Percentiles rank a stretch among this genome's conserved stretches.
These are phyloP conservation scores for Eucalyptus marginata DNA, from an alignment of 345 rosid genomes.

Conservation along the genomic window DNA sequence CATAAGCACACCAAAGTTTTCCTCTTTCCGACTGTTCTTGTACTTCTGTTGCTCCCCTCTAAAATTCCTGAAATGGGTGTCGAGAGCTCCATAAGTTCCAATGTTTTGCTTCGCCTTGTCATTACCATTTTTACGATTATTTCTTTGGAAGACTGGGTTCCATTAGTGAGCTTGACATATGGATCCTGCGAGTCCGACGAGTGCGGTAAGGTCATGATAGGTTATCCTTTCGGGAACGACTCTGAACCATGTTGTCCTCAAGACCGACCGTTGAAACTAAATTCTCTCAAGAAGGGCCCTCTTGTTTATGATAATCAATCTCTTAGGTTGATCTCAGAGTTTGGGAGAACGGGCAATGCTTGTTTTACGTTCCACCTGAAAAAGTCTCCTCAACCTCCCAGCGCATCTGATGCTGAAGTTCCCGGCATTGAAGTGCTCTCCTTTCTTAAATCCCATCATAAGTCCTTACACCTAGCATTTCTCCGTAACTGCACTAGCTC, in stretches of 20 bases:
- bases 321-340: neutral
- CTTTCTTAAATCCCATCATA: accelerated
- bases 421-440: accelerated
- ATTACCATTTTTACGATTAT: neutral
- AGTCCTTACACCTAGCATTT: accelerated
- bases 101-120: neutral
- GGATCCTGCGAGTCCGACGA: accelerated
- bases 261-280: accelerated
- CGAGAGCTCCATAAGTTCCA: neutral
- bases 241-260: accelerated
- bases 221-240: neutral
- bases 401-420: neutral
- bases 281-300: accelerated
- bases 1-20: neutral
- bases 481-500: accelerated
- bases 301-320: accelerated
- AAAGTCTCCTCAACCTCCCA: accelerated
- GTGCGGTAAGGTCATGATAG: neutral
- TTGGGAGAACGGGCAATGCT: neutral
- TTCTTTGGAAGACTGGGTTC: neutral
- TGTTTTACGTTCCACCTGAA: accelerated
- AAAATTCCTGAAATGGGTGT: neutral
- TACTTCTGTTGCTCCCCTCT: neutral
- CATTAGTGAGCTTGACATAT: neutral
- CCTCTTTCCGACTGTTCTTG: neutral